Evolutionary conservation across 2,329 filamentous ascomycete species (phyloP), one percentile per base, ranked within the genome.

Genomic region (Scedosporium aurantiacum): DNA sequence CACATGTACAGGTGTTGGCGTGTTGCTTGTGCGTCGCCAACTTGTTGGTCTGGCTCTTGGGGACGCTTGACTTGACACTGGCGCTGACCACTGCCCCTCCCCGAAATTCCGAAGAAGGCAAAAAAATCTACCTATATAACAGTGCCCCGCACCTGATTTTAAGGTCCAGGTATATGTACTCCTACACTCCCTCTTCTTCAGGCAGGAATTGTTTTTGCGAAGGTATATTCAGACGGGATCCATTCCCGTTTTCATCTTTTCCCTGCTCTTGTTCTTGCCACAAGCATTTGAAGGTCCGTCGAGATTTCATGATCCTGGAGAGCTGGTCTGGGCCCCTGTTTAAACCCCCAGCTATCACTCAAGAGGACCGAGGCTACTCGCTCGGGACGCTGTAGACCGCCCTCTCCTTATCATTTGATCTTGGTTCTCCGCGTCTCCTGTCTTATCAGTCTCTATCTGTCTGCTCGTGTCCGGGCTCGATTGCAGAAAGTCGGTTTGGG

Each of bases 101-200:
- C 50, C 50, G 21, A 54, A 54, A 54, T 54, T 25, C 50, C 50
- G 50, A 54, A 54, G 50, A 54, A 54, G 50, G 23, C 18, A 27
- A 54, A 54, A 54, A 54, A 54, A 27, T 27, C 50, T 27, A 23
- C 50, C 50, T 54, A 54, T 54, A 54, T 54, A 54, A 54, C 50
- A 54, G 23, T 28, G 50, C 50, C 50, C 50, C 50, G 50, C 50
- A 54, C 50, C 23, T 23, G 18, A 54, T 23, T 23, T 14, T 23
- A 54, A 54, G 50, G 50, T 23, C 50, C n/a, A 54, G 21, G 50
- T 54, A 27, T 54, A 54, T 54, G 50, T 54, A 54, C 50, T 54
- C 50, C 23, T 23, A 28, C 47, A 52, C 32, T 54, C 50, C 23
- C 23, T 54, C 12, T 28, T 54, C 23, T 28, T 25, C 50, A 54